These are phyloP conservation scores for Musa itinerans DNA, from an alignment of 176 grass and related monocot species.

Conservation along the genomic window DNA sequence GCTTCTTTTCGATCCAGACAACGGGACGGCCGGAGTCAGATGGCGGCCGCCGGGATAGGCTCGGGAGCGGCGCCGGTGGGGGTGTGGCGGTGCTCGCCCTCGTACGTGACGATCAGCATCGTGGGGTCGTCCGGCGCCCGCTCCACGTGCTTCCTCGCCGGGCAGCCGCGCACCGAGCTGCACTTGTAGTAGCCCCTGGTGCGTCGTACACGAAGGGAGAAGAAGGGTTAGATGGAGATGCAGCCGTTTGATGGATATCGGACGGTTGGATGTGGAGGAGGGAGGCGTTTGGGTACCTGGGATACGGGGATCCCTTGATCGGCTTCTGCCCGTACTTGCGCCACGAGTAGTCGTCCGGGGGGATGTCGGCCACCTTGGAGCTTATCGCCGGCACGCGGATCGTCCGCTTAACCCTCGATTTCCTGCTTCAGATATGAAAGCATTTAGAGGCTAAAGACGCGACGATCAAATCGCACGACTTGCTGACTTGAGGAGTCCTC, in stretches of 20 bases:
- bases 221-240: neutral
- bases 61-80: neutral
- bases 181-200: conserved; percentile 25
- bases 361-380: conserved; percentile 17
- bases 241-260: neutral
- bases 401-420: conserved; percentile 17
- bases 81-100: conserved; percentile 20
- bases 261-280: neutral
- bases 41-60: neutral
- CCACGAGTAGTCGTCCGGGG: conserved; percentile 25
- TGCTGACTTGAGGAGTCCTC: neutral
- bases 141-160: conserved; percentile 23
- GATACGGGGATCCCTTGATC: conserved; percentile 21
- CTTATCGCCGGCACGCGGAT: conserved; percentile 15
- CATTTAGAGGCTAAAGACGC: too few species aligned
- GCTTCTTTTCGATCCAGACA: too few species aligned
- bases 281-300: neutral
- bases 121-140: conserved; percentile 19
- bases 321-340: conserved; percentile 25
- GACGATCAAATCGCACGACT: too few species aligned
- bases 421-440: neutral
- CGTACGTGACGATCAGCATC: conserved; percentile 22
- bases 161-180: conserved; percentile 14
- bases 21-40: neutral
- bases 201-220: too few species aligned